phyloP scores from a whole-genome alignment of 805 yeast genomes.

The Brettanomyces naardenensis region DNA sequence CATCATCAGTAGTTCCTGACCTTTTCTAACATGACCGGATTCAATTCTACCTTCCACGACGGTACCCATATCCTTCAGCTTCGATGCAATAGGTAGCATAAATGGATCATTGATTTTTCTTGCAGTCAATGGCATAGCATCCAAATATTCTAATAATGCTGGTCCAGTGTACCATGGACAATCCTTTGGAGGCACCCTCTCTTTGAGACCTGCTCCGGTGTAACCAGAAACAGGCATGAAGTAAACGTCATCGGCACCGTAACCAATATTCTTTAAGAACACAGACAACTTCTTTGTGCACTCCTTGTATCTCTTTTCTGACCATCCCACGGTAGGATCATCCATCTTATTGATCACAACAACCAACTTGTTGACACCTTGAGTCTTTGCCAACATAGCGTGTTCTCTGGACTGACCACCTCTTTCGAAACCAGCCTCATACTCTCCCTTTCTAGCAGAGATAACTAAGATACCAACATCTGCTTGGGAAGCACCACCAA shows the following conservation, averaged over 20 bases:
- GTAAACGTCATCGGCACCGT: conserved; percentile 75
- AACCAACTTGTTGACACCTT: conserved; percentile 90
- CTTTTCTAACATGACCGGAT: conserved; percentile 86
- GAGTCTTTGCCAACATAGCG: conserved; percentile 94
- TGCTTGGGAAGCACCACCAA: conserved; percentile 99
- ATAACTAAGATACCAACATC: conserved; percentile 97
- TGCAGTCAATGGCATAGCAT: conserved; percentile 68
- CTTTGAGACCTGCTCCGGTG: conserved; percentile 95
- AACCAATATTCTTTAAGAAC: conserved; percentile 86
- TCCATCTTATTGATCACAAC: conserved; percentile 98
- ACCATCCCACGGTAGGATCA: conserved; percentile 95
- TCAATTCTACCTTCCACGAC: conserved; percentile 98
- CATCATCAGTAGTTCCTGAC: conserved; percentile 72
- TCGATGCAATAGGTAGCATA: conserved; percentile 92
- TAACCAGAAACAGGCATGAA: conserved; percentile 98
- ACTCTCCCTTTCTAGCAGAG: conserved; percentile 98
- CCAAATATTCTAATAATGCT: conserved; percentile 82
- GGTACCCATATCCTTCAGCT: conserved; percentile 96
- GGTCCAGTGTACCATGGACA: conserved; percentile 97
- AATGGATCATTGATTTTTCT: conserved; percentile 92
- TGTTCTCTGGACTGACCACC: conserved; percentile 99
- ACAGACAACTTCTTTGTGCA: conserved; percentile 75
- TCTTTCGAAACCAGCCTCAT: conserved; percentile 97
- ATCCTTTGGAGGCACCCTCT: conserved; percentile 57
- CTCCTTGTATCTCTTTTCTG: conserved; percentile 92